A percentile compares a stretch with the other conserved stretches of the same genome.
Conservation (phyloP, 192 early-diverging fungal species). For the Rhizoclosmatium globosum region DNA sequence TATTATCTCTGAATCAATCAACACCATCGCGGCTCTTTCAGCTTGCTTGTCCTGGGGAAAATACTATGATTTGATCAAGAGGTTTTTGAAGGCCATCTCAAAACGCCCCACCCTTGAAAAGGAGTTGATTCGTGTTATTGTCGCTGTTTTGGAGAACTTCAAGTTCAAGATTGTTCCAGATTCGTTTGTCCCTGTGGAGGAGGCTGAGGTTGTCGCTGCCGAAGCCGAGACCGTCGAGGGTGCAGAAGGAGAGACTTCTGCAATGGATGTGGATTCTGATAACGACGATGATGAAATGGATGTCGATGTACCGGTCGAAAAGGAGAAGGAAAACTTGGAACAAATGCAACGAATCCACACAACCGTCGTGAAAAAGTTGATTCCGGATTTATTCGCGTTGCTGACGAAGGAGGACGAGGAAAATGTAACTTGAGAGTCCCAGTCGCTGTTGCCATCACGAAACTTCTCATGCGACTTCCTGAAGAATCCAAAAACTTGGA, state of each 20-base stretch:
- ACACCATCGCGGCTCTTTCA: constrained; percentile 76
- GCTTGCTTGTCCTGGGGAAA: constrained; percentile 80
- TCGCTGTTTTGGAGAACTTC: constrained; percentile 87
- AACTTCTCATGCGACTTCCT: constrained; percentile 84
- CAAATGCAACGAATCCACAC: constrained; percentile 68
- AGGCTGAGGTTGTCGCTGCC: not conserved
- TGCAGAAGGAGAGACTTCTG: constrained; percentile 24
- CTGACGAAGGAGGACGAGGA: constrained; percentile 75
- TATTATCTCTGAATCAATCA: constrained; percentile 83
- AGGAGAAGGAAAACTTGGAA: constrained; percentile 33
- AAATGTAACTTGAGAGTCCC: constrained; percentile 84
- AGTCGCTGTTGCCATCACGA: constrained; percentile 84
- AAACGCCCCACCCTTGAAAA: constrained; percentile 79
- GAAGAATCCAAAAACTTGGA: constrained; percentile 76
- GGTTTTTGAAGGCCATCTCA: constrained; percentile 73
- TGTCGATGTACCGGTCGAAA: constrained; percentile 45
- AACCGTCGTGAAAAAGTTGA: constrained; percentile 73
- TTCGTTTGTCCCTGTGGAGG: constrained; percentile 9
- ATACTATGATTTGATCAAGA: constrained; percentile 80
- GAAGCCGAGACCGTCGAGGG: constrained; percentile 46
- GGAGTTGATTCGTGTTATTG: constrained; percentile 80
- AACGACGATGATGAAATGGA: constrained; percentile 52
- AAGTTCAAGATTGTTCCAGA: constrained; percentile 80
- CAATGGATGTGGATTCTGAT: constrained; percentile 37
- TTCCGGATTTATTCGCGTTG: constrained; percentile 84